Evolutionary conservation across 1,284 basidiomycete species (phyloP).

Genomic region (Ceratobasidium papillatum): DNA sequence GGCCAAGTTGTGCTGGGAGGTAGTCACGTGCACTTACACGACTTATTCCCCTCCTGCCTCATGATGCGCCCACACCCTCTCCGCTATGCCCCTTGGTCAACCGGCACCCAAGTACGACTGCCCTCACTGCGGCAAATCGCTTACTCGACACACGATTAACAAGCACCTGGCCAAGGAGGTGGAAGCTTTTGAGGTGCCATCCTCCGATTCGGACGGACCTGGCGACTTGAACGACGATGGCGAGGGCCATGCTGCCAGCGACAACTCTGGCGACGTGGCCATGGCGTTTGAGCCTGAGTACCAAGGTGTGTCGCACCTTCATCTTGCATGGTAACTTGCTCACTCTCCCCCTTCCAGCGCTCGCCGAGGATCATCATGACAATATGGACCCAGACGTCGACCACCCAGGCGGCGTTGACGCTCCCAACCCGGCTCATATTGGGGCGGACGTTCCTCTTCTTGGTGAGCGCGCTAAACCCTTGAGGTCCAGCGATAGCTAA

Average conservation of each 20-base stretch:
- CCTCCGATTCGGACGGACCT: background rate
- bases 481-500: background rate
- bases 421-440: background rate
- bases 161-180: background rate
- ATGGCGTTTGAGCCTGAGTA: background rate
- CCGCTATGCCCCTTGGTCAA: background rate
- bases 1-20: background rate
- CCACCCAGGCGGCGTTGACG: conserved; percentile 48
- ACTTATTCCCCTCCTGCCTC: background rate
- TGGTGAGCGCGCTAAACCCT: conserved; percentile 50
- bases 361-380: background rate
- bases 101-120: background rate
- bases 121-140: background rate
- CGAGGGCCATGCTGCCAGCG: background rate
- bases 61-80: background rate
- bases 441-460: background rate
- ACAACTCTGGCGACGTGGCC: background rate
- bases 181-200: background rate
- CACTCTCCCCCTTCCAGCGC: background rate
- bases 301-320: background rate
- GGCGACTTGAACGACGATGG: background rate
- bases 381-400: background rate
- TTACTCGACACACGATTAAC: background rate
- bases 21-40: background rate
- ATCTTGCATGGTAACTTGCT: background rate